Evolutionary conservation across 305 asterid species (phyloP).

Genomic region (Euphrasia arctica): DNA sequence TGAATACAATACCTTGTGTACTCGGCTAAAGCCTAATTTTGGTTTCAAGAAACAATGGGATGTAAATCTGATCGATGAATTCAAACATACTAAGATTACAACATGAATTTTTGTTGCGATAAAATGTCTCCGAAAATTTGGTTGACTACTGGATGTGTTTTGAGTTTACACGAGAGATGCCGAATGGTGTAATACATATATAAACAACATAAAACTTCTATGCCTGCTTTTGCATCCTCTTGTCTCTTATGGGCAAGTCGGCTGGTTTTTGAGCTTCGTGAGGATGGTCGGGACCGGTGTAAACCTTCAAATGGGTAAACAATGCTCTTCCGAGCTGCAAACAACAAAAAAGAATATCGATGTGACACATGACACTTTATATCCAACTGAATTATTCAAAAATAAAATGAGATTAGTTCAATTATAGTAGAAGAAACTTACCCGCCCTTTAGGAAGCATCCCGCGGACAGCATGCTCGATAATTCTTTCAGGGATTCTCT

Average conservation of each 20-base stretch:
- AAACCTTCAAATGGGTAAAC: slow-evolving; percentile 87
- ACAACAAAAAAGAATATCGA: slow-evolving; percentile 21
- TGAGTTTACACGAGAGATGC: slow-evolving; percentile 5
- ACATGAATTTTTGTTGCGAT: slow-evolving; percentile 8
- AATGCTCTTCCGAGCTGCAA: slow-evolving; percentile 88
- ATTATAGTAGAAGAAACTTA: slow-evolving; percentile 39
- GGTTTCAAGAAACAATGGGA: slow-evolving; percentile 1
- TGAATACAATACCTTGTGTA: too few species aligned
- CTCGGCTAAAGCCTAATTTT: neutral
- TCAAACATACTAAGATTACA: slow-evolving; percentile 19
- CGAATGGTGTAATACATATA: slow-evolving; percentile 8
- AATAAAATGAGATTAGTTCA: neutral
- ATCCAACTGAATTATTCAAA: neutral
- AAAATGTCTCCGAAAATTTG: slow-evolving; percentile 12
- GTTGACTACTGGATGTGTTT: slow-evolving; percentile 3
- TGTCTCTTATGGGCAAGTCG: slow-evolving; percentile 84
- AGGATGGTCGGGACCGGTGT: slow-evolving; percentile 87
- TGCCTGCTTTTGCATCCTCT: slow-evolving; percentile 61
- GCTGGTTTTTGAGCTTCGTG: slow-evolving; percentile 83
- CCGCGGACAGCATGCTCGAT: slow-evolving; percentile 98
- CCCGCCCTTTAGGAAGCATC: slow-evolving; percentile 96
- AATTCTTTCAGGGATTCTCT: slow-evolving; percentile 87
- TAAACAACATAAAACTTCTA: slow-evolving; percentile 30
- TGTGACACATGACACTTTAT: neutral
- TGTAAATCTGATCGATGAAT: neutral